Evolutionary conservation across 768 basidiomycete species (phyloP), one percentile per base, ranked within the genome.

Genomic region (Xerocomellus dryophilus): DNA sequence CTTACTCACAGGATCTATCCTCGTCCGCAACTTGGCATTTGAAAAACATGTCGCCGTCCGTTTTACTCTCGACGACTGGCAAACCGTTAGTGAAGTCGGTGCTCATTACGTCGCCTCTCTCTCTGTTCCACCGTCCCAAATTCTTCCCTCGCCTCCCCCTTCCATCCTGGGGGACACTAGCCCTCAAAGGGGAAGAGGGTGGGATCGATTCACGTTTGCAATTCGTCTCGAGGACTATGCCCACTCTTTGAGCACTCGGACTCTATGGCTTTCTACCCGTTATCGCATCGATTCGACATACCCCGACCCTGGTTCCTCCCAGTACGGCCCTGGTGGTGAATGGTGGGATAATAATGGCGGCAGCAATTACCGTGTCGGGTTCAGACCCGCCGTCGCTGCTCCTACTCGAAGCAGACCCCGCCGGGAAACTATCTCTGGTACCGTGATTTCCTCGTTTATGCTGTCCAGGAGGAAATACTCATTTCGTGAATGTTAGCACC

Each of bases 31-130:
- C 68, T 60, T 97, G 49, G 76, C 89, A 0, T 98, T 89, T 57
- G 85, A 90, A 68, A 98, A 98, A 72, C 77, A 81, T 47, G 86
- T 98, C 43, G 84, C 81, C 0, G 79, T 97, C 1, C 77, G 95
- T 1, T 98, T 95, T 68, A 98, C 96, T 2, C 76, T 96, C 43
- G 96, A 98, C 69, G 84, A 88, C 44, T 98, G 96, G 96, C 83
- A 88, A 58, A 98, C 95, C 4, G 90, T 90, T 1, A 86, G 84
- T 40, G 96, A 98, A 67, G 93, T 97, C 31, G 56, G 70, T 40
- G 86, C 78, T n/a, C 70, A 64, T 43, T 71, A 85, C 56, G 62
- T 72, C 35, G 69, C 69, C n/a, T 78, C 77, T 17, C 64, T 85
- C 25, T 57, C 74, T 4, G 42, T 70, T 25, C 7, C 71, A 69